phyloP scores from a whole-genome alignment of 768 basidiomycete species.

The Suillus paluster region DNA sequence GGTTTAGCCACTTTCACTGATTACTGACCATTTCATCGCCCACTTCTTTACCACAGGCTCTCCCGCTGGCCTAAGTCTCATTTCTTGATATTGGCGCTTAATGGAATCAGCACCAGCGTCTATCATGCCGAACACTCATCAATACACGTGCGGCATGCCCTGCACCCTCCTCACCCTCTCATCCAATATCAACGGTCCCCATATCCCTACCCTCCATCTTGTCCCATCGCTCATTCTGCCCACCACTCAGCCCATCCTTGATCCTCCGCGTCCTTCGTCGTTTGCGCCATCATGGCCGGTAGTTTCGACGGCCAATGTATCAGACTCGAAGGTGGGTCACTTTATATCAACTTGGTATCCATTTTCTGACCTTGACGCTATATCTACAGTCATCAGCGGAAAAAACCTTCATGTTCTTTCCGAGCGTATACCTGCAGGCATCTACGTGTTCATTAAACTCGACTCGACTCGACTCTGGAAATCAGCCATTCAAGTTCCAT shows the following conservation, averaged over 20 bases:
- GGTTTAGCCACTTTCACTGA: too few relatives aligned
- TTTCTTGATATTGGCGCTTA: too few relatives aligned
- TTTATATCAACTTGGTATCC: not conserved
- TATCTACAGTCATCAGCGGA: not conserved
- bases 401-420: not conserved
- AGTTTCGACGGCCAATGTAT: not conserved
- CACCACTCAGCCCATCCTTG: not conserved
- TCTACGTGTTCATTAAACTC: too few relatives aligned
- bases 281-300: not conserved
- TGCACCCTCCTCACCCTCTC: too few relatives aligned
- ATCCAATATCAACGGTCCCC: too few relatives aligned
- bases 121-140: too few relatives aligned
- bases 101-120: too few relatives aligned
- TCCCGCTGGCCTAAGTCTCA: too few relatives aligned
- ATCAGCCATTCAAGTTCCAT: too few relatives aligned
- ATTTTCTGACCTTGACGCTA: not conserved
- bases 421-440: not conserved
- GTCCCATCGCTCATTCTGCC: not conserved
- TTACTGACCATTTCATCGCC: not conserved
- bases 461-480: too few relatives aligned
- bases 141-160: too few relatives aligned
- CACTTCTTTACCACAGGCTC: not conserved
- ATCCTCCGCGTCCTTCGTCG: not conserved
- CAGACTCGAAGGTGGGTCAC: too few relatives aligned
- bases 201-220: not conserved